phyloP scores from a whole-genome alignment of 2,329 filamentous ascomycete genomes.

The Colletotrichum horii region DNA sequence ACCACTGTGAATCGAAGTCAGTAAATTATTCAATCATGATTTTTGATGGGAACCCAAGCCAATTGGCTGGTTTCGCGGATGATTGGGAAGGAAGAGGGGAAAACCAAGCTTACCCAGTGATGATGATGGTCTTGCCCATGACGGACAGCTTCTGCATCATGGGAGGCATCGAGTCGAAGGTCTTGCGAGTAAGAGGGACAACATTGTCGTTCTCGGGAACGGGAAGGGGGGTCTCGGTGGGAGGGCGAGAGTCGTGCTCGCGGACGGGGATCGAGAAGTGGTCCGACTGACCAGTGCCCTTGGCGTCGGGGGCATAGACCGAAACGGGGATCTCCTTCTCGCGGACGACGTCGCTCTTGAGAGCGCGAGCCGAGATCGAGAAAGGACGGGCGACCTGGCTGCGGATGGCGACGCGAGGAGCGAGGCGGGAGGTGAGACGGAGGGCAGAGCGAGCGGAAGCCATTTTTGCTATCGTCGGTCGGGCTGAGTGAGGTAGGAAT shows the following conservation, averaged over 20 bases:
- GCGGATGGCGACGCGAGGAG: conserved; percentile 32
- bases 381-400: conserved; percentile 38
- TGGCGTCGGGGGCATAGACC: conserved; percentile 53
- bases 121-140: conserved; percentile 72
- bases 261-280: conserved; percentile 62
- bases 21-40: neutral
- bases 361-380: conserved; percentile 38
- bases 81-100: neutral
- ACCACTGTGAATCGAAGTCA: conserved; percentile 52
- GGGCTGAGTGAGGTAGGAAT: neutral
- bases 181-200: conserved; percentile 55
- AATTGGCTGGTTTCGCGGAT: neutral
- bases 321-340: conserved; percentile 64
- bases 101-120: conserved; percentile 67
- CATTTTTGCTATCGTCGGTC: conserved; percentile 8
- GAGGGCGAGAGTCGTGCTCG: conserved; percentile 41
- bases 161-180: conserved; percentile 58
- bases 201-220: conserved; percentile 52
- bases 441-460: conserved; percentile 16
- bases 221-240: conserved; percentile 44
- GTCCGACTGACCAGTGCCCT: conserved; percentile 50
- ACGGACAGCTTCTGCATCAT: conserved; percentile 74
- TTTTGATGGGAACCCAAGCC: neutral
- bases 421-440: conserved; percentile 20
- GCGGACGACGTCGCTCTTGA: conserved; percentile 57